phyloP scores from a whole-genome alignment of 1,284 basidiomycete species.

The Ganoderma resinaceum region DNA sequence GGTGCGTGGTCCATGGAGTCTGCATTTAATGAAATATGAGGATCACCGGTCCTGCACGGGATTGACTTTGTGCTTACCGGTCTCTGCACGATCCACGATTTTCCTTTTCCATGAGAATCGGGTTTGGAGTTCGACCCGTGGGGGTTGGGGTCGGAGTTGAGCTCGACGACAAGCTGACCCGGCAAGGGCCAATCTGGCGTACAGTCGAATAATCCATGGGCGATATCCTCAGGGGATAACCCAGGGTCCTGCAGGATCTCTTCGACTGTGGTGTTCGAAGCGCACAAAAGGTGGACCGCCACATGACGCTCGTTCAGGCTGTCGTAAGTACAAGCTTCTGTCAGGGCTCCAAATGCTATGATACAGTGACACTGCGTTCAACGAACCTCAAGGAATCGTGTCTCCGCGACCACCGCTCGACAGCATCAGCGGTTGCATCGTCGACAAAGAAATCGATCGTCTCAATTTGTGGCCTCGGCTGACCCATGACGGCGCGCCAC shows the following conservation, averaged over 20 bases:
- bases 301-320: constrained; percentile 36
- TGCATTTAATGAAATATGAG: neutral
- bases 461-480: constrained; percentile 36
- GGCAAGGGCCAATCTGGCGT: constrained; percentile 54
- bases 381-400: constrained; percentile 36
- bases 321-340: constrained; percentile 32
- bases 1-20: constrained; percentile 25
- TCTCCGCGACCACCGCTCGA: constrained; percentile 34
- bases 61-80: constrained; percentile 43
- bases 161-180: constrained; percentile 52
- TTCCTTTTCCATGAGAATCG: neutral
- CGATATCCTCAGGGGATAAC: constrained; percentile 40
- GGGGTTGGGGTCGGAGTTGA: constrained; percentile 42
- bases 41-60: too few relatives aligned
- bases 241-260: constrained; percentile 14
- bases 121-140: constrained; percentile 30
- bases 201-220: constrained; percentile 42
- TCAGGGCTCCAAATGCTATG: neutral
- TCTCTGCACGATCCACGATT: constrained; percentile 39
- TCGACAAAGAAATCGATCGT: constrained; percentile 45
- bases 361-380: neutral
- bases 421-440: constrained; percentile 38
- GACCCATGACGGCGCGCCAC: constrained; percentile 48
- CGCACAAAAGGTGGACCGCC: constrained; percentile 49
- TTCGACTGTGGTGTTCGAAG: constrained; percentile 41